phyloP scores from a whole-genome alignment of 441 rosid species.

The Gossypium gossypioides region DNA sequence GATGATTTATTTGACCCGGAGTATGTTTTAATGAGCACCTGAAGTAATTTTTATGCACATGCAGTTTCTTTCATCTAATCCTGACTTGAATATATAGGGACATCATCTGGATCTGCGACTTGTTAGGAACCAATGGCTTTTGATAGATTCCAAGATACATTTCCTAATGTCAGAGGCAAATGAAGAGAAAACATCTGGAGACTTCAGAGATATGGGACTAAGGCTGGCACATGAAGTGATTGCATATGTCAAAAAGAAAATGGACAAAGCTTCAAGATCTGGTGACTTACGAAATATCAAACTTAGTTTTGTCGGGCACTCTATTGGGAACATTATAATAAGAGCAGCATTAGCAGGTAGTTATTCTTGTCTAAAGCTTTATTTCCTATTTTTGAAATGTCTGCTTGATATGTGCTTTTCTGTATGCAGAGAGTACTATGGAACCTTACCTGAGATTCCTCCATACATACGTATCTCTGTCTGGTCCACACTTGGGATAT shows the following conservation, averaged over 20 bases:
- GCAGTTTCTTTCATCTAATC: background rate
- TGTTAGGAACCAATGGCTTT: constrained; percentile 88
- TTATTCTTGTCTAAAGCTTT: constrained; percentile 2
- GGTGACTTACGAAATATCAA: constrained; percentile 45
- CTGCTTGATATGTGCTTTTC: constrained; percentile 5
- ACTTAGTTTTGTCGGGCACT: constrained; percentile 97
- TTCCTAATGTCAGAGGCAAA: constrained; percentile 90
- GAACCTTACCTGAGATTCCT: constrained; percentile 65
- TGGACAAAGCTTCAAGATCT: constrained; percentile 56
- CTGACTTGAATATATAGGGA: constrained; percentile 38
- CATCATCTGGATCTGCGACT: constrained; percentile 91
- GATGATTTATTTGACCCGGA: background rate
- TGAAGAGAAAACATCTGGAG: constrained; percentile 78
- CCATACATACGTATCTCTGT: constrained; percentile 64
- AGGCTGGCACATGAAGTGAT: constrained; percentile 82
- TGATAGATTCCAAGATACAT: constrained; percentile 80
- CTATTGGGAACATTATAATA: constrained; percentile 81
- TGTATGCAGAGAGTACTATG: constrained; percentile 60
- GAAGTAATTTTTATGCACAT: background rate
- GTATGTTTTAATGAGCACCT: background rate
- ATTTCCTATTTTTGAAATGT: constrained; percentile 13
- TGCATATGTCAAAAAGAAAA: constrained; percentile 62
- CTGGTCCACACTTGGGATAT: constrained; percentile 91
- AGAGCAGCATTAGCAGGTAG: constrained; percentile 79
- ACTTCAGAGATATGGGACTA: constrained; percentile 84